phyloP scores from a whole-genome alignment of 352 stramenopile species.

The Phytophthora cryptogea region DNA sequence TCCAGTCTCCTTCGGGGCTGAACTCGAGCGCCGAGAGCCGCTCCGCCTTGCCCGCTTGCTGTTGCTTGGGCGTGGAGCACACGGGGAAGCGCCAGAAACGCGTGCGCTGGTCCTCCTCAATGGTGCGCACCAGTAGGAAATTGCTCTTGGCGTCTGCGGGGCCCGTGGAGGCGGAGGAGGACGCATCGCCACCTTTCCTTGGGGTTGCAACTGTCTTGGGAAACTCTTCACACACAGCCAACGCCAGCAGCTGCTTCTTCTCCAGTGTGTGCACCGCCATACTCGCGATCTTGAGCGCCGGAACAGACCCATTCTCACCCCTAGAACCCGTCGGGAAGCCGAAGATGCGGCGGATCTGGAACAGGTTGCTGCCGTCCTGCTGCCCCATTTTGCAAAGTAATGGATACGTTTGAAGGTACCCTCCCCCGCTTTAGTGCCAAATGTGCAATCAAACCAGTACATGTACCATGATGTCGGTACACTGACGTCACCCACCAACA shows the following conservation, averaged over 20 bases:
- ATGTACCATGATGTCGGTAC: not conserved
- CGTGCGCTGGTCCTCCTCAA: constrained; percentile 68
- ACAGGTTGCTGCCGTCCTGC: constrained; percentile 62
- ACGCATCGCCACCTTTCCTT: not conserved
- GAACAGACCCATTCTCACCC: constrained; percentile 5
- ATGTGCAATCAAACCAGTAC: not conserved
- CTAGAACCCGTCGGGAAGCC: constrained; percentile 16
- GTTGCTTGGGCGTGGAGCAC: constrained; percentile 66
- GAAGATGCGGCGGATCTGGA: constrained; percentile 79
- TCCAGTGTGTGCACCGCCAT: constrained; percentile 75
- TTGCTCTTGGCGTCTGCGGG: constrained; percentile 44
- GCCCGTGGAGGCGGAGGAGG: not conserved
- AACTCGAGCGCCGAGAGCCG: constrained; percentile 74
- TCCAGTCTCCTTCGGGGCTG: constrained; percentile 85
- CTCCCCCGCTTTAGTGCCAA: no score
- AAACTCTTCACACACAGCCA: constrained; percentile 47
- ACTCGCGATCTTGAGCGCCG: constrained; percentile 47
- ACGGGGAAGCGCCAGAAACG: constrained; percentile 77
- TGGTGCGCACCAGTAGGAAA: constrained; percentile 68
- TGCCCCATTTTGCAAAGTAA: no score
- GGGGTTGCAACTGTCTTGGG: not conserved
- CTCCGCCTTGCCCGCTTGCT: constrained; percentile 50
- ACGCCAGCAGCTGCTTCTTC: constrained; percentile 75
- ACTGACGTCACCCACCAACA: constrained; percentile 10
- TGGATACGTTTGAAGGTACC: no score